Percentiles rank a stretch among this genome's conserved stretches.
These are phyloP conservation scores for Hypoxylon sp. DNA, from an alignment of 2,329 filamentous ascomycete species.

Conservation along the genomic window DNA sequence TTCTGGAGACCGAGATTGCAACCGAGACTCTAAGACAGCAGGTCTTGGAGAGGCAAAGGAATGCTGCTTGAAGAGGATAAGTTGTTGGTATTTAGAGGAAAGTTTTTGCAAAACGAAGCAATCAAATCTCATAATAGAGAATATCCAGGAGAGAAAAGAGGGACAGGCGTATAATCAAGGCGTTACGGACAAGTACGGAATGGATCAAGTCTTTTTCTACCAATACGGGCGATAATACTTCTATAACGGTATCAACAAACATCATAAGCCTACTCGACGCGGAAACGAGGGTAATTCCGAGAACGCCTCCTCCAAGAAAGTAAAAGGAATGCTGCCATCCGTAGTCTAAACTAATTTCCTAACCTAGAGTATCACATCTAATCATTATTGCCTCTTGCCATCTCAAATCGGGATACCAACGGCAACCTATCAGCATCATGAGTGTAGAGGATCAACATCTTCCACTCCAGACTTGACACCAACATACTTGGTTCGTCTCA, in stretches of 20 bases:
- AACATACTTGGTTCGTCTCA: conserved; percentile 78
- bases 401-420: no score
- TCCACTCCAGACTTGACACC: conserved; percentile 69
- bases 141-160: background rate
- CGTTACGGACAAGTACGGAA: conserved; percentile 5
- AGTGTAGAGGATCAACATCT: conserved; percentile 71
- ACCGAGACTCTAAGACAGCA: conserved; percentile 75
- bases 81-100: no score
- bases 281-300: conserved; percentile 40
- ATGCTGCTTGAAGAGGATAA: background rate
- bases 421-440: conserved; percentile 44
- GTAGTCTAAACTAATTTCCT: conserved; percentile 26
- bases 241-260: conserved; percentile 39
- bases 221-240: conserved; percentile 17
- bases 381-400: no score
- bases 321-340: conserved; percentile 32
- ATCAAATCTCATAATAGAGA: no score
- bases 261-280: conserved; percentile 31
- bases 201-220: conserved; percentile 4
- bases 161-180: conserved; percentile 24
- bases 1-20: conserved; percentile 88
- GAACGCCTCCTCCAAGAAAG: conserved; percentile 41
- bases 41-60: conserved; percentile 67
- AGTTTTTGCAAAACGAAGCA: no score
- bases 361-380: conserved; percentile 26